phyloP scores from a whole-genome alignment of 1,284 basidiomycete species.

The Mycena citricolor region DNA sequence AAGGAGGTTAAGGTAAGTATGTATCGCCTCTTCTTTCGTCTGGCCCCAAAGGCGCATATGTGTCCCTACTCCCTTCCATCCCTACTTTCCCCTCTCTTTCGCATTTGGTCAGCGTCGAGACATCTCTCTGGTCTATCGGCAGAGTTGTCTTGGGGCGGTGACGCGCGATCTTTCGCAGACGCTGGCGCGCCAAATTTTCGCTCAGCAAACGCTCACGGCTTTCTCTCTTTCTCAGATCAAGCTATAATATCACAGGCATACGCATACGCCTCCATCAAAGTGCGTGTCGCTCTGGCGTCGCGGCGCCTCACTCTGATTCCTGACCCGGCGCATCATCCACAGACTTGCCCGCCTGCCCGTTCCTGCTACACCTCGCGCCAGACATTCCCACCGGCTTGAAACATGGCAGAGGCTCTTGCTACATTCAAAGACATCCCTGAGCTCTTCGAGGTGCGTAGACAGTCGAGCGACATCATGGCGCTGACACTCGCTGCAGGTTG shows the following conservation, averaged over 20 bases:
- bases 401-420: constrained; percentile 32
- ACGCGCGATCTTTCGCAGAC: too few relatives aligned
- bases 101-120: too few relatives aligned
- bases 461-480: not conserved
- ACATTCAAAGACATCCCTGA: constrained; percentile 66
- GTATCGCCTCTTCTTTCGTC: too few relatives aligned
- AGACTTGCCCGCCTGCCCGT: constrained; percentile 2
- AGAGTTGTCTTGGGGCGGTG: not conserved
- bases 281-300: not conserved
- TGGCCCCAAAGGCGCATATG: too few relatives aligned
- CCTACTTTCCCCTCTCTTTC: too few relatives aligned
- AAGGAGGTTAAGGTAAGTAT: too few relatives aligned
- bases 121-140: too few relatives aligned
- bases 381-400: too few relatives aligned
- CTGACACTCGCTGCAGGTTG: constrained; percentile 54
- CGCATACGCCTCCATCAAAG: too few relatives aligned
- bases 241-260: not conserved
- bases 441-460: constrained; percentile 49
- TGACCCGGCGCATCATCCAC: not conserved
- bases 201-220: not conserved
- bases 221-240: not conserved
- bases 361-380: too few relatives aligned
- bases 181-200: constrained; percentile 2
- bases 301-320: not conserved
- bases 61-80: too few relatives aligned